Conservation (phyloP, 345 rosid genomes). For the Acer negundo region DNA sequence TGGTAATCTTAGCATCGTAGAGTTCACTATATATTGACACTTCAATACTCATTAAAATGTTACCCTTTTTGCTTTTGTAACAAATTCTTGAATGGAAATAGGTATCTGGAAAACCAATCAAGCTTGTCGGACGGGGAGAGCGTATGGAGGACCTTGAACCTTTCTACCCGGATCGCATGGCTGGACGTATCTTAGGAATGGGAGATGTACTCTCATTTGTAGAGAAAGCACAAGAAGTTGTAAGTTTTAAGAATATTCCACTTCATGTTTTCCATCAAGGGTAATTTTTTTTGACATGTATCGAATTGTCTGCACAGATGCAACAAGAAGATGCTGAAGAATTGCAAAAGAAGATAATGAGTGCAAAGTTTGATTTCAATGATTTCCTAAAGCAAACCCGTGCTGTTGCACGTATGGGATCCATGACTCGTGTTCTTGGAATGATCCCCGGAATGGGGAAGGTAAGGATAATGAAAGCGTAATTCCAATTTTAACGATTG, state of each 20-base stretch:
- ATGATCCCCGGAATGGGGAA: slow-evolving; percentile 99
- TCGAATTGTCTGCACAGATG: slow-evolving; percentile 53
- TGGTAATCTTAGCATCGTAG: slow-evolving; percentile 9
- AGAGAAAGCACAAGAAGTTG: slow-evolving; percentile 97
- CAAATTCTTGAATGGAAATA: slow-evolving; percentile 27
- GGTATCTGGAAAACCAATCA: slow-evolving; percentile 98
- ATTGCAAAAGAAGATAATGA: slow-evolving; percentile 96
- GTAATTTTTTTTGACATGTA: slow-evolving; percentile 12
- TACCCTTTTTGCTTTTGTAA: slow-evolving; percentile 1
- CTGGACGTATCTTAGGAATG: slow-evolving; percentile 97
- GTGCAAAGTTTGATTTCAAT: slow-evolving; percentile 94
- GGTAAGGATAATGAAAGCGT: slow-evolving; percentile 36
- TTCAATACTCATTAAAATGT: neutral
- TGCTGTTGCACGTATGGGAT: slow-evolving; percentile 97
- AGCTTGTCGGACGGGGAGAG: slow-evolving; percentile 98
- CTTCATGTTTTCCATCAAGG: slow-evolving; percentile 13
- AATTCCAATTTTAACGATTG: slow-evolving; percentile 12
- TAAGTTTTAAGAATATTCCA: slow-evolving; percentile 41
- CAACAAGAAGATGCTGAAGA: slow-evolving; percentile 98
- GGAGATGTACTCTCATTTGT: slow-evolving; percentile 98
- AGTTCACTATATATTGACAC: neutral
- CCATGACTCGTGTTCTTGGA: slow-evolving; percentile 88
- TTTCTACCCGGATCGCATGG: slow-evolving; percentile 97
- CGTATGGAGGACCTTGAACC: slow-evolving; percentile 98
- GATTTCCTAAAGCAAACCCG: slow-evolving; percentile 96